Percentiles rank a stretch among this genome's conserved stretches.
These are phyloP conservation scores for Backusella mclennaniae DNA, from an alignment of 192 early-diverging fungal genomes.

Conservation along the genomic window DNA sequence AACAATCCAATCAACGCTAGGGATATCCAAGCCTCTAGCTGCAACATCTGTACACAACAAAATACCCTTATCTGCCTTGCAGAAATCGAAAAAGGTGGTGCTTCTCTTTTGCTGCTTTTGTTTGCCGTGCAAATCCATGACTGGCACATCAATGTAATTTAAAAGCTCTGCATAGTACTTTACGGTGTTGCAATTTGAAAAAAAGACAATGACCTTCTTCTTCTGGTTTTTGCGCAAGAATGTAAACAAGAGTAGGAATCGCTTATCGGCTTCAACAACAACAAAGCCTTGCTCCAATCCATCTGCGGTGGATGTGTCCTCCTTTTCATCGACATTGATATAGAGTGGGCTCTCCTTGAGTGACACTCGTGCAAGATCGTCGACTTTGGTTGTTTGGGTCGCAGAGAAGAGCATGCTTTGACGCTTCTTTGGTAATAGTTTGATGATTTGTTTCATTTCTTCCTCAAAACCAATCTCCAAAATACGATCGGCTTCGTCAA, in stretches of 20 bases:
- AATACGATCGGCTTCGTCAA: slow-evolving; percentile 99
- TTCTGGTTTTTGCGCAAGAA: slow-evolving; percentile 96
- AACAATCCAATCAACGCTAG: slow-evolving; percentile 98
- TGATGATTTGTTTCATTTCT: slow-evolving; percentile 98
- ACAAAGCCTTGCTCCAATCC: slow-evolving; percentile 98
- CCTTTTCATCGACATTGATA: slow-evolving; percentile 98
- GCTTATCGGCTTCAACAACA: slow-evolving; percentile 85
- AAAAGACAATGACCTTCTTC: slow-evolving; percentile 98
- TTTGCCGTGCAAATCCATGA: slow-evolving; percentile 94
- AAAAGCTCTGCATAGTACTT: slow-evolving; percentile 97
- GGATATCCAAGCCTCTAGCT: slow-evolving; percentile 96
- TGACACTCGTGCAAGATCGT: slow-evolving; percentile 97
- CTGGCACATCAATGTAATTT: slow-evolving; percentile 99
- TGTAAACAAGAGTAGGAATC: slow-evolving; percentile 98
- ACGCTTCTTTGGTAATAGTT: slow-evolving; percentile 87
- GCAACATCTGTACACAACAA: slow-evolving; percentile 97
- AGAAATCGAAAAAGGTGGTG: slow-evolving; percentile 98
- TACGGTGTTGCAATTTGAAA: slow-evolving; percentile 96
- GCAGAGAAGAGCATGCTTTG: slow-evolving; percentile 99
- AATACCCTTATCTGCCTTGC: slow-evolving; percentile 91
- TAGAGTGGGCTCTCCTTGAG: slow-evolving; percentile 95
- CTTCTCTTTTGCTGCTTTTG: slow-evolving; percentile 99
- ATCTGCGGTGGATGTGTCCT: slow-evolving; percentile 93
- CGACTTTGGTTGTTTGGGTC: slow-evolving; percentile 98
- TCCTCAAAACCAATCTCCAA: slow-evolving; percentile 98